A percentile compares a stretch with the other conserved stretches of the same genome.
phyloP scores from a whole-genome alignment of 208 protist species.

The Crithidia sp. region DNA sequence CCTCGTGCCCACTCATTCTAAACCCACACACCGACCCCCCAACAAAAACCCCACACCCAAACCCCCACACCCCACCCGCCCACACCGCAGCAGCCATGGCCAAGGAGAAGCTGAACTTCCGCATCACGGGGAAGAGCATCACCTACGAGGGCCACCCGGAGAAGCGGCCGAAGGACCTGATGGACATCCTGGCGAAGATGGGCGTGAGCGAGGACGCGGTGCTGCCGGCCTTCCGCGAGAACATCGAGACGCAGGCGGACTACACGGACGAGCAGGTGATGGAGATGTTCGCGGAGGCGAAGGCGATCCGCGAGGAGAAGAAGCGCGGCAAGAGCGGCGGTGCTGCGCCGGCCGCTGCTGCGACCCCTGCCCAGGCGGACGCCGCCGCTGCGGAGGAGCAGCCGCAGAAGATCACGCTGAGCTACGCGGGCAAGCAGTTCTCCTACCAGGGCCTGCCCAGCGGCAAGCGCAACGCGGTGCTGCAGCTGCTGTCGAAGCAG shows the following conservation, averaged over 20 bases:
- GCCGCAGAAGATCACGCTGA: slow-evolving; percentile 67
- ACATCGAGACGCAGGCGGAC: slow-evolving; percentile 56
- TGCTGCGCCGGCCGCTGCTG: not conserved
- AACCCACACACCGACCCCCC: not conserved
- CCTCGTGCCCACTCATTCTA: not conserved
- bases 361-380: not conserved
- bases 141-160: slow-evolving; percentile 76
- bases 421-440: slow-evolving; percentile 69
- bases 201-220: slow-evolving; percentile 47
- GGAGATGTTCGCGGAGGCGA: slow-evolving; percentile 46
- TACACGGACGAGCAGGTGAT: slow-evolving; percentile 66
- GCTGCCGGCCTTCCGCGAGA: slow-evolving; percentile 67
- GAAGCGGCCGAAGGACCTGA: slow-evolving; percentile 69
- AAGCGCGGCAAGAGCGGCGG: slow-evolving; percentile 15
- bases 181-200: slow-evolving; percentile 84
- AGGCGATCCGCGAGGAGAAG: slow-evolving; percentile 56
- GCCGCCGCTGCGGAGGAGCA: slow-evolving; percentile 46
- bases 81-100: slow-evolving; percentile 41
- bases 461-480: slow-evolving; percentile 63
- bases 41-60: not conserved
- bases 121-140: slow-evolving; percentile 61
- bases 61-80: not conserved
- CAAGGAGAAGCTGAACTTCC: slow-evolving; percentile 78
- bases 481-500: slow-evolving; percentile 80
- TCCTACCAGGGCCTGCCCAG: slow-evolving; percentile 78